A percentile compares a stretch with the other conserved stretches of the same genome.
Evolutionary conservation across 164 flowering plant species (phyloP).

Genomic region (Echeveria elegans): DNA sequence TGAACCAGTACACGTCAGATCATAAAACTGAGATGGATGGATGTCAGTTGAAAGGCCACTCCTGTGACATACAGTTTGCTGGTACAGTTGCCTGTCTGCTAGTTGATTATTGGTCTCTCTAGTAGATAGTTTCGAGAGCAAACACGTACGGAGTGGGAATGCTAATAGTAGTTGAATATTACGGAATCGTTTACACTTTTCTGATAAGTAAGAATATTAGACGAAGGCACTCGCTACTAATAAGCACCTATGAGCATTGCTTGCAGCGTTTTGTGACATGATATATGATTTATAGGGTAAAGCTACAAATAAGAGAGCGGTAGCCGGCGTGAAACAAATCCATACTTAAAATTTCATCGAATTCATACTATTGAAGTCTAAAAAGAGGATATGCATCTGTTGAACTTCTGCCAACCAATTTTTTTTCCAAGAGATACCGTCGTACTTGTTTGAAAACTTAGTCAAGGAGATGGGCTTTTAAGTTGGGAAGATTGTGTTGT

Average conservation of each 20-base stretch:
- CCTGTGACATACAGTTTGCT: slow-evolving; percentile 80
- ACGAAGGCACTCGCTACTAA: neutral
- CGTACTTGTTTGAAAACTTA: neutral
- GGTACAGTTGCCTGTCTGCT: too few relatives aligned
- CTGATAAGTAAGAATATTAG: too few relatives aligned
- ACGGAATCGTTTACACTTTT: too few relatives aligned
- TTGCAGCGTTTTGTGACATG: too few relatives aligned
- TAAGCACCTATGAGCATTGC: neutral
- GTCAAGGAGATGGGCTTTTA: too few relatives aligned
- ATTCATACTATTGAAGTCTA: too few relatives aligned
- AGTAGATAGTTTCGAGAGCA: too few relatives aligned
- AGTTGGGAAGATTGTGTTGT: neutral
- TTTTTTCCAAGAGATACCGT: neutral
- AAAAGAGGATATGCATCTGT: neutral
- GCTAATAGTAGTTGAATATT: too few relatives aligned
- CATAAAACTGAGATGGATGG: slow-evolving; percentile 47
- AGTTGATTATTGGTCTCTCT: too few relatives aligned
- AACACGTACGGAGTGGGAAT: too few relatives aligned
- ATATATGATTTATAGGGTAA: neutral
- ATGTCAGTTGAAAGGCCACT: slow-evolving; percentile 48
- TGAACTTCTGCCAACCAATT: neutral
- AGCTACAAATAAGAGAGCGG: neutral
- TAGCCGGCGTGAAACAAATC: neutral
- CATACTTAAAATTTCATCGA: too few relatives aligned
- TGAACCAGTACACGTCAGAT: slow-evolving; percentile 73